phyloP scores from a whole-genome alignment of 768 basidiomycete species.

The Pulveroboletus sp. region DNA sequence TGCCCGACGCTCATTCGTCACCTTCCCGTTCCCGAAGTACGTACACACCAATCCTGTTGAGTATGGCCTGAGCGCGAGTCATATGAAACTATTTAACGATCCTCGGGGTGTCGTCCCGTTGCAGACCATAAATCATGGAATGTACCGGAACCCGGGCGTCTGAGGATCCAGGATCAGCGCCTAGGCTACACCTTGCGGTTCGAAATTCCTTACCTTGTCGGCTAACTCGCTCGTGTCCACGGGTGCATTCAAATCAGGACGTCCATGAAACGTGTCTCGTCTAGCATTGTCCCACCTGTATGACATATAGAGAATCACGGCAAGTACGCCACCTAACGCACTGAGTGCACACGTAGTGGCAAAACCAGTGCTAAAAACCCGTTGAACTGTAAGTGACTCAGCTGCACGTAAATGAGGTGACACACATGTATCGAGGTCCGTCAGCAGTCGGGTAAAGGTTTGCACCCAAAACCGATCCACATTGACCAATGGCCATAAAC shows the following conservation, averaged over 20 bases:
- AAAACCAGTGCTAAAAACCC: slow-evolving; percentile 43
- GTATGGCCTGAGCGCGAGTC: too few relatives aligned
- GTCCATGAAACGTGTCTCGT: slow-evolving; percentile 51
- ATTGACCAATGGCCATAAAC: slow-evolving; percentile 79
- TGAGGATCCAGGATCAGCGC: neutral
- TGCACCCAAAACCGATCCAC: slow-evolving; percentile 72
- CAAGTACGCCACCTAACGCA: slow-evolving; percentile 17
- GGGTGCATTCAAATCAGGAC: slow-evolving; percentile 38
- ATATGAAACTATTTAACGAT: neutral
- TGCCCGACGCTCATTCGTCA: too few relatives aligned
- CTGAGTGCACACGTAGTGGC: slow-evolving; percentile 42
- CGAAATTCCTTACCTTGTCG: slow-evolving; percentile 48
- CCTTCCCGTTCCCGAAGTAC: too few relatives aligned
- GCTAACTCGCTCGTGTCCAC: slow-evolving; percentile 66
- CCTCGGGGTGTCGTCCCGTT: neutral
- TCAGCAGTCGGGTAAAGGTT: slow-evolving; percentile 65
- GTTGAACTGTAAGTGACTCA: neutral
- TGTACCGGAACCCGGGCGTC: slow-evolving; percentile 22
- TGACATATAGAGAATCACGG: slow-evolving; percentile 52
- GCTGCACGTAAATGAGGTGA: neutral
- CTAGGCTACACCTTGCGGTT: neutral
- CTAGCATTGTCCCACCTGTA: slow-evolving; percentile 59
- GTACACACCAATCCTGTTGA: too few relatives aligned
- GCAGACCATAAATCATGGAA: slow-evolving; percentile 7
- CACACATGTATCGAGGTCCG: slow-evolving; percentile 63